Evolutionary conservation across 2,329 filamentous ascomycete genomes (phyloP).

Genomic region (Fusarium keratoplasticum): DNA sequence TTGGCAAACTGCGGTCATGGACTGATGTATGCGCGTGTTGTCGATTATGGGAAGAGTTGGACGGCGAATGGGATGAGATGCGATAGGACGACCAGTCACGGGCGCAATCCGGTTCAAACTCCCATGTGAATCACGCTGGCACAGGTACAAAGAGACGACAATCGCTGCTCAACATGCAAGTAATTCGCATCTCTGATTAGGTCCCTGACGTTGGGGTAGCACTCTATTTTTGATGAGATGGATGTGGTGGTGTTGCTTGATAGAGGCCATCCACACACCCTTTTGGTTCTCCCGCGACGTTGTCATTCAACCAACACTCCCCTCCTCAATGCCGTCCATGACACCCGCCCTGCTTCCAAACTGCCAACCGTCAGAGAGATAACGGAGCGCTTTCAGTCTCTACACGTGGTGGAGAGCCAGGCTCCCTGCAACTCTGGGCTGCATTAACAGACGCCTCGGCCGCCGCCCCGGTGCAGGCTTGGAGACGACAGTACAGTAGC

Average conservation of each 20-base stretch:
- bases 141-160: background rate
- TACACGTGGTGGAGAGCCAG: slow-evolving; percentile 30
- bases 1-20: slow-evolving; percentile 1
- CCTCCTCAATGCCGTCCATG: slow-evolving; percentile 16
- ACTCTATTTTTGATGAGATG: slow-evolving; percentile 1
- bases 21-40: slow-evolving; percentile 2
- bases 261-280: slow-evolving; percentile 25
- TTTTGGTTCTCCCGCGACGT: slow-evolving; percentile 8
- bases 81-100: background rate
- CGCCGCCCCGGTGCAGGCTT: slow-evolving; percentile 11
- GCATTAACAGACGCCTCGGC: slow-evolving; percentile 10
- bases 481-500: slow-evolving; percentile 14
- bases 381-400: slow-evolving; percentile 2
- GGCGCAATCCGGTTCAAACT: background rate
- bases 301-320: slow-evolving; percentile 31
- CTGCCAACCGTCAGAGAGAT: slow-evolving; percentile 4
- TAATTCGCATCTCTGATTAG: background rate
- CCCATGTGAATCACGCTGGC: background rate
- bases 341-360: background rate
- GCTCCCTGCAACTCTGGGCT: slow-evolving; percentile 31
- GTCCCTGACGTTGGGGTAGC: background rate
- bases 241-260: slow-evolving; percentile 17
- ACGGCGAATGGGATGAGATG: slow-evolving; percentile 1
- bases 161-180: background rate
- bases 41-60: background rate